Percentiles rank a stretch among this genome's conserved stretches.
phyloP scores from a whole-genome alignment of 176 grass and related monocot species.

The Oryza brachyantha region DNA sequence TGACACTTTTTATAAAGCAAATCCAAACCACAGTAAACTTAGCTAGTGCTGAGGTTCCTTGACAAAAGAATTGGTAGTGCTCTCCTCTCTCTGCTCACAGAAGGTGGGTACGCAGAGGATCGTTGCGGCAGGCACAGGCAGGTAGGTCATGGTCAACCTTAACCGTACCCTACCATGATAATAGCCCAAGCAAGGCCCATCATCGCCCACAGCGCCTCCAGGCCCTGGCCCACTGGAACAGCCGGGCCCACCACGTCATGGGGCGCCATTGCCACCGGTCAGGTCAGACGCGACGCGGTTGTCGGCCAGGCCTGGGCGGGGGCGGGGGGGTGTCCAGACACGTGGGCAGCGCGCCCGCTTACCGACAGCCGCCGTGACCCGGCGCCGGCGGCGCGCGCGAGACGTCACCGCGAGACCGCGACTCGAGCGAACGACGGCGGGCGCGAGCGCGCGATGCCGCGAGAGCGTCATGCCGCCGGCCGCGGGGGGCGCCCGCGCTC shows the following conservation, averaged over 20 bases:
- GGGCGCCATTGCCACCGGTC: constrained; percentile 31
- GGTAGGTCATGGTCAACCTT: constrained; percentile 34
- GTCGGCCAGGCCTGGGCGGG: no score
- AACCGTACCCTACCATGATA: constrained; percentile 3
- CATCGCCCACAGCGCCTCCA: neutral
- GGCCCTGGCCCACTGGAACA: neutral
- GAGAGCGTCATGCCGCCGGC: no score
- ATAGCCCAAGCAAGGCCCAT: neutral
- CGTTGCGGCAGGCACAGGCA: neutral
- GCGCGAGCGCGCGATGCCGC: no score
- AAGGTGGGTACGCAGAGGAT: neutral
- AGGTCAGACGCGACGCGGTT: constrained; percentile 49
- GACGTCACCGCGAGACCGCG: neutral
- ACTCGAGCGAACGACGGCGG: neutral
- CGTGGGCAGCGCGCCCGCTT: constrained; percentile 8
- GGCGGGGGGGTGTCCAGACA: neutral
- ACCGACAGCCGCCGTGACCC: constrained; percentile 41
- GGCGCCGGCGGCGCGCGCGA: constrained; percentile 9
- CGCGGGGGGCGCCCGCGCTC: no score
- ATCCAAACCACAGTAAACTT: neutral
- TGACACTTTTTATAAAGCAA: neutral
- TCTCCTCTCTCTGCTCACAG: neutral
- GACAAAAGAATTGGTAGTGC: neutral
- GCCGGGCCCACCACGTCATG: constrained; percentile 42
- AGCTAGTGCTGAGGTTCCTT: no score